Conservation (phyloP, 1,139 yeast species). For the Debaryomyces nepalensis region DNA sequence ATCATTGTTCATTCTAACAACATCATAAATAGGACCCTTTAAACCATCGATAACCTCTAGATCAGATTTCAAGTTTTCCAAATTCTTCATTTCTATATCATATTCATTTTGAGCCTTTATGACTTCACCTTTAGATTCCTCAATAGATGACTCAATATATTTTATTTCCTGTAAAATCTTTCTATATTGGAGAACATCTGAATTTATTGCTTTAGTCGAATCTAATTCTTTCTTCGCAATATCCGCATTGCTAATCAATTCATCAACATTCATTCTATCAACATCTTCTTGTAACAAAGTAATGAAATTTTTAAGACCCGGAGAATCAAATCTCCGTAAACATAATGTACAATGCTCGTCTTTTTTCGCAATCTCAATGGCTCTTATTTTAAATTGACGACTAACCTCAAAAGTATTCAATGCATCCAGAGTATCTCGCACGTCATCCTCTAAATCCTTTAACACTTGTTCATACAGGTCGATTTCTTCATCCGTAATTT, state of each 20-base stretch:
- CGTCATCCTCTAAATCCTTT: constrained; percentile 63
- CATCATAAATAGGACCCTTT: constrained; percentile 40
- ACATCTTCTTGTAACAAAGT: constrained; percentile 42
- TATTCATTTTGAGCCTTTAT: constrained; percentile 14
- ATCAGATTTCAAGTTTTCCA: constrained; percentile 15
- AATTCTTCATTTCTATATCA: constrained; percentile 15
- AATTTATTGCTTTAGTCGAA: constrained; percentile 30
- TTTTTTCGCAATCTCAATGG: constrained; percentile 61
- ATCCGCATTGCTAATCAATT: constrained; percentile 40
- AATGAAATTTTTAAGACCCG: constrained; percentile 37
- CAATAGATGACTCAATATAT: constrained; percentile 14
- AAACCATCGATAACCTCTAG: constrained; percentile 23
- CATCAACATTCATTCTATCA: constrained; percentile 39
- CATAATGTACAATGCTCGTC: constrained; percentile 68
- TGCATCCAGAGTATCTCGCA: constrained; percentile 61
- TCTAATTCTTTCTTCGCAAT: constrained; percentile 37
- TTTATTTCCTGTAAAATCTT: constrained; percentile 21
- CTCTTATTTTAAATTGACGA: constrained; percentile 63
- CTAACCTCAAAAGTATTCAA: constrained; percentile 69
- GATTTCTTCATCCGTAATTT: constrained; percentile 50
- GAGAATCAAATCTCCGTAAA: constrained; percentile 58
- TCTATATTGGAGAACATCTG: constrained; percentile 34
- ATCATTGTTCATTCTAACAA: constrained; percentile 43
- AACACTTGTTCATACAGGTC: constrained; percentile 53
- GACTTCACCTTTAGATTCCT: constrained; percentile 5